Evolutionary conservation across 2,329 filamentous ascomycete species (phyloP).

Genomic region (Leptosphaerulina australis): DNA sequence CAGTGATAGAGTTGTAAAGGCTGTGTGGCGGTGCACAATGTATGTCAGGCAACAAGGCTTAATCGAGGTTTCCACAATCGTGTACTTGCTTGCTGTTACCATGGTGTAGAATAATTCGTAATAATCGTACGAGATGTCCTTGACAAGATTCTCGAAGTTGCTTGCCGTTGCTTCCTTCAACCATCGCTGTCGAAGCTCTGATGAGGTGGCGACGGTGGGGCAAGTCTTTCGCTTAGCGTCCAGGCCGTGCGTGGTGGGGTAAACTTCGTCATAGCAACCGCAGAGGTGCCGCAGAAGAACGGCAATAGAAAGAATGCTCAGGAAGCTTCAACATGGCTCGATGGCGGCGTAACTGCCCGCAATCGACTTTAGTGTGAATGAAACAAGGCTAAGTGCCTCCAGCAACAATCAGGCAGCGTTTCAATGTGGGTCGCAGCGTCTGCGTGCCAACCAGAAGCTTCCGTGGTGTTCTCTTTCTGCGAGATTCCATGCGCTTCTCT

Average conservation of each 20-base stretch:
- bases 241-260: constrained; percentile 16
- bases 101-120: background rate
- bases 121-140: background rate
- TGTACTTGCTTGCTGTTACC: background rate
- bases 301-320: constrained; percentile 15
- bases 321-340: constrained; percentile 12
- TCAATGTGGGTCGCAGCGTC: constrained; percentile 27
- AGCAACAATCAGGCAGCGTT: constrained; percentile 27
- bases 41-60: constrained; percentile 7
- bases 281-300: constrained; percentile 10
- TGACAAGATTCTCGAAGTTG: constrained; percentile 9
- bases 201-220: constrained; percentile 16
- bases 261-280: constrained; percentile 20
- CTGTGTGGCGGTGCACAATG: background rate
- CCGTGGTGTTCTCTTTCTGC: constrained; percentile 17
- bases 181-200: constrained; percentile 1
- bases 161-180: background rate
- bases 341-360: constrained; percentile 7
- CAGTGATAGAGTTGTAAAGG: background rate
- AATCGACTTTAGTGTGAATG: constrained; percentile 11
- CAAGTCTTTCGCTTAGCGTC: background rate
- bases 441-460: constrained; percentile 29
- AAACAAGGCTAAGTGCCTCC: constrained; percentile 12
- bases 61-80: background rate
- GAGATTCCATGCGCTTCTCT: constrained; percentile 28